Conservation (phyloP, 192 early-diverging fungal species). For the Pilaira anomala region DNA sequence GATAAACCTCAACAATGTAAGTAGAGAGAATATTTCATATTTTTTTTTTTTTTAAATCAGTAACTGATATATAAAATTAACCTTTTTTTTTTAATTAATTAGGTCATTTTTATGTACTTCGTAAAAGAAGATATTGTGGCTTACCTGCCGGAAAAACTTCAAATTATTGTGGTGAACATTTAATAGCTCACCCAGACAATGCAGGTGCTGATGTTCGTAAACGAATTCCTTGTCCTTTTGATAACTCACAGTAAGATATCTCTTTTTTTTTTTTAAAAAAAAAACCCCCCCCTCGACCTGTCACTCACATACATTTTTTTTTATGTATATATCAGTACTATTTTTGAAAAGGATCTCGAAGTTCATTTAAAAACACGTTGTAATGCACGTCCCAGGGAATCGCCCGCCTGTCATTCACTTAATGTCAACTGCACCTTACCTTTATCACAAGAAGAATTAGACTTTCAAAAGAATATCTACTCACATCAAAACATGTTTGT, state of each 20-base stretch:
- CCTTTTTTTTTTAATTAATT: neutral
- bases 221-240: constrained; percentile 73
- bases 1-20: constrained; percentile 44
- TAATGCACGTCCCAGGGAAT: constrained; percentile 58
- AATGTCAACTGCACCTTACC: constrained; percentile 46
- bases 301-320: neutral
- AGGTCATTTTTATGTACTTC: constrained; percentile 53
- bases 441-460: constrained; percentile 28
- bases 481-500: constrained; percentile 31
- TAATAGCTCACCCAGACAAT: constrained; percentile 35
- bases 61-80: no score
- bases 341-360: constrained; percentile 51
- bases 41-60: constrained; percentile 3
- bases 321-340: constrained; percentile 38
- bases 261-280: neutral
- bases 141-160: constrained; percentile 48
- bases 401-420: constrained; percentile 25
- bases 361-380: constrained; percentile 59
- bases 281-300: no score
- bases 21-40: neutral
- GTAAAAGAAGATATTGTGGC: constrained; percentile 64
- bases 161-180: constrained; percentile 74
- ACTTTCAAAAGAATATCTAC: constrained; percentile 22
- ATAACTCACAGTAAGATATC: constrained; percentile 59
- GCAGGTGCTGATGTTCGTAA: constrained; percentile 20